A percentile compares a stretch with the other conserved stretches of the same genome.
Conservation (phyloP, 2,329 filamentous ascomycete genomes). For the Ceratocystis diversiconidia region DNA sequence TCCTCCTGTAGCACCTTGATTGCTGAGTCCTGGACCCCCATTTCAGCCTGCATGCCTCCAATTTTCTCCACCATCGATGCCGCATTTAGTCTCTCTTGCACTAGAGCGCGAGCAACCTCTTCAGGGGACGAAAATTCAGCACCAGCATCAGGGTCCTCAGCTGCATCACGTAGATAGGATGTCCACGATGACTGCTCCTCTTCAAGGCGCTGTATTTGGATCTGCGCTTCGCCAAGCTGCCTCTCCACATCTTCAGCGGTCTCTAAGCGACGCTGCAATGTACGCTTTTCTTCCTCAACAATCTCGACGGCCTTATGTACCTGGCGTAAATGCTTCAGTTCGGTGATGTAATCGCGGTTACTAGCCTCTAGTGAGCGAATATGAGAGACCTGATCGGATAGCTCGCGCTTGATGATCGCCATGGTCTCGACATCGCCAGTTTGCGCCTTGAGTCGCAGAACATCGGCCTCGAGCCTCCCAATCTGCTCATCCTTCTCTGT, state of each 20-base stretch:
- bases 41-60: slow-evolving; percentile 64
- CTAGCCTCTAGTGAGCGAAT: slow-evolving; percentile 70
- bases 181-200: slow-evolving; percentile 82
- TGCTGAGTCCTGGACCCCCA: slow-evolving; percentile 60
- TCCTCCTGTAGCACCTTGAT: slow-evolving; percentile 61
- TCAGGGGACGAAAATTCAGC: slow-evolving; percentile 79
- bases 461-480: slow-evolving; percentile 65
- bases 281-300: slow-evolving; percentile 87
- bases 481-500: slow-evolving; percentile 55
- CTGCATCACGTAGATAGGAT: slow-evolving; percentile 51
- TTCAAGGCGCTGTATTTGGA: slow-evolving; percentile 75
- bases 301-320: slow-evolving; percentile 78
- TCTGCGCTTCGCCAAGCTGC: slow-evolving; percentile 63
- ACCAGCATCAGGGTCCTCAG: slow-evolving; percentile 43
- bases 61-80: slow-evolving; percentile 68
- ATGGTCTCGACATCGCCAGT: slow-evolving; percentile 78
- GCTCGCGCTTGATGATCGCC: slow-evolving; percentile 69
- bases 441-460: slow-evolving; percentile 71
- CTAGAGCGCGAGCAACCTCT: slow-evolving; percentile 67
- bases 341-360: slow-evolving; percentile 63
- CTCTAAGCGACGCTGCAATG: slow-evolving; percentile 62
- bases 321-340: slow-evolving; percentile 70
- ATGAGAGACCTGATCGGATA: slow-evolving; percentile 84
- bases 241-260: slow-evolving; percentile 58
- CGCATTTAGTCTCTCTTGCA: slow-evolving; percentile 67